Conservation (phyloP, 192 early-diverging fungal species). For the Glomus cerebriforme region DNA sequence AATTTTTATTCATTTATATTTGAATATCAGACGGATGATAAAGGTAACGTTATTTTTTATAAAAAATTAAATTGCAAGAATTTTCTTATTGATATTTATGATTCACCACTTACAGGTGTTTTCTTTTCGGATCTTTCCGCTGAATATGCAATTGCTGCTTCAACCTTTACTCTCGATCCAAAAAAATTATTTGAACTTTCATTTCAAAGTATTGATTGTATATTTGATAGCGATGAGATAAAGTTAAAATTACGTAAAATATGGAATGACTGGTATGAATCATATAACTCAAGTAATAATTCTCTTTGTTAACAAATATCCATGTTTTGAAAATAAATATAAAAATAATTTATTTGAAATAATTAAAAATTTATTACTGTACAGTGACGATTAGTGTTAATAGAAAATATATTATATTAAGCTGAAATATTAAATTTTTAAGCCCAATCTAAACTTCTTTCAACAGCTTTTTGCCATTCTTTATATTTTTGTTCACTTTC, state of each 20-base stretch:
- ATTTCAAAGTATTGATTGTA: conserved; percentile 42
- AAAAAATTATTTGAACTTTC: conserved; percentile 45
- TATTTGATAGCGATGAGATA: conserved; percentile 40
- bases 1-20: background rate
- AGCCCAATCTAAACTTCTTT: conserved; percentile 66
- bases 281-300: background rate
- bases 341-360: too few species aligned
- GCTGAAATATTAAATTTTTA: too few species aligned
- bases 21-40: conserved; percentile 43
- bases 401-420: too few species aligned
- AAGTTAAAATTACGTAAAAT: conserved; percentile 26
- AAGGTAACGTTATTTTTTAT: conserved; percentile 29
- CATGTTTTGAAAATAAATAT: background rate
- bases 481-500: conserved; percentile 62
- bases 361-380: too few species aligned
- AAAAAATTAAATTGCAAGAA: background rate
- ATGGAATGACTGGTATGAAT: conserved; percentile 8
- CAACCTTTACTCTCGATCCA: conserved; percentile 36
- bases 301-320: background rate
- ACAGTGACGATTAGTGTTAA: too few species aligned
- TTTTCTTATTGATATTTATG: background rate
- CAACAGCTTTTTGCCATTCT: conserved; percentile 78
- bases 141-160: conserved; percentile 42
- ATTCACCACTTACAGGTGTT: conserved; percentile 21
- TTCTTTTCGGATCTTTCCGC: conserved; percentile 43